Percentiles rank a stretch among this genome's conserved stretches.
Conservation (phyloP, 805 yeast genomes). For the Ogataea populi-albae region DNA sequence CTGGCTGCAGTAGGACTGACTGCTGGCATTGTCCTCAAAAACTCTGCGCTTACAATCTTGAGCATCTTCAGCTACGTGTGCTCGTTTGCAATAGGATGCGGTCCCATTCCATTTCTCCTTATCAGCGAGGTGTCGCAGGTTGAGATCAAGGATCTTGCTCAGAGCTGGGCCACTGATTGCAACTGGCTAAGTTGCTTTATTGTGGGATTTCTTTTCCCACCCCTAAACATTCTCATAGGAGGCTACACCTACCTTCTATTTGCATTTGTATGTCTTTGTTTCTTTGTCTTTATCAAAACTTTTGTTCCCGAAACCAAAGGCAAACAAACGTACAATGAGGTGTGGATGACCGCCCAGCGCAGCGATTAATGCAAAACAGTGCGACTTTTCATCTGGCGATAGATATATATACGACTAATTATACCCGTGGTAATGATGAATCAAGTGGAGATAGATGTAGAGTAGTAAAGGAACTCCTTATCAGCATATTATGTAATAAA, state of each 20-base stretch:
- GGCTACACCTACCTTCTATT: conserved; percentile 77
- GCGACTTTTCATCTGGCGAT: no score
- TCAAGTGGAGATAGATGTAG: no score
- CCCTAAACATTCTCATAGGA: conserved; percentile 61
- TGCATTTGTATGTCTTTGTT: conserved; percentile 51
- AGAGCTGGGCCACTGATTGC: conserved; percentile 85
- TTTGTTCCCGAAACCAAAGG: conserved; percentile 79
- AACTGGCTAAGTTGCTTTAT: conserved; percentile 90
- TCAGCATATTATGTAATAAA: no score
- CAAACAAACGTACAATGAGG: conserved; percentile 55
- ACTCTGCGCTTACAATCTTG: conserved; percentile 50
- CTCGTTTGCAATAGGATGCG: conserved; percentile 87
- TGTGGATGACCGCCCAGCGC: conserved; percentile 46
- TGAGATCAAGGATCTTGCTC: conserved; percentile 80
- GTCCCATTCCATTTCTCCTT: conserved; percentile 91
- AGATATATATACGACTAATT: no score
- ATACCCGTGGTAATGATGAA: no score
- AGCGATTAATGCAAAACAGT: neutral
- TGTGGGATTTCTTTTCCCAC: conserved; percentile 79
- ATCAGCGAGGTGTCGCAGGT: conserved; percentile 86
- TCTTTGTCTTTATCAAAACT: conserved; percentile 44
- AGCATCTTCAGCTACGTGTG: conserved; percentile 75
- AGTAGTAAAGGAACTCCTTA: no score
- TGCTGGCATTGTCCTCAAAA: conserved; percentile 52
- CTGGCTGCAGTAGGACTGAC: conserved; percentile 61